Conservation (phyloP, 163 green algal species). For the Scenedesmus sp. region DNA sequence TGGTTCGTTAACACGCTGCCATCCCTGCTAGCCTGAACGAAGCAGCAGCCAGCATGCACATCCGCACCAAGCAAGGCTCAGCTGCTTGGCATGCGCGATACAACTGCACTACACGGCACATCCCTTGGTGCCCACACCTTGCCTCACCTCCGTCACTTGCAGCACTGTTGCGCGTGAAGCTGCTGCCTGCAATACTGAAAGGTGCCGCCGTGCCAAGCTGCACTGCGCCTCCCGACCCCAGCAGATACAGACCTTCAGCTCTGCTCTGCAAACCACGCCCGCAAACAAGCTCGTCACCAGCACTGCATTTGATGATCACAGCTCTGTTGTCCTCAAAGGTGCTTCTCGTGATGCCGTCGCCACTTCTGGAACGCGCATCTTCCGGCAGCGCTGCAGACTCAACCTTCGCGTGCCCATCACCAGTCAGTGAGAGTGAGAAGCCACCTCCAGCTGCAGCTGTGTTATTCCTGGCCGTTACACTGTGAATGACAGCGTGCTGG, state of each 20-base stretch:
- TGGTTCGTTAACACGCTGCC: too few relatives aligned
- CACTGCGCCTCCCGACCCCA: background rate
- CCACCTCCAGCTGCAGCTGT: background rate
- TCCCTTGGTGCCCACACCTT: background rate
- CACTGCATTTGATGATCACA: background rate
- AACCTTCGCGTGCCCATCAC: background rate
- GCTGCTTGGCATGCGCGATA: too few relatives aligned
- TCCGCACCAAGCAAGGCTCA: too few relatives aligned
- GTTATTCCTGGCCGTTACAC: background rate
- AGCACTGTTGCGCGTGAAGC: background rate
- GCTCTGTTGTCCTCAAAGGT: background rate
- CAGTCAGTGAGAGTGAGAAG: background rate
- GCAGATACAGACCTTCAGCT: background rate
- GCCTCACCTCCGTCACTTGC: background rate
- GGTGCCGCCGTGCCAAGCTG: background rate
- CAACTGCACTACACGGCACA: too few relatives aligned
- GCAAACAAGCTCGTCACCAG: background rate
- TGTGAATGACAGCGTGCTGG: background rate
- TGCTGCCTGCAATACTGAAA: background rate
- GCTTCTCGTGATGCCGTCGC: background rate
- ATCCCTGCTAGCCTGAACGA: too few relatives aligned
- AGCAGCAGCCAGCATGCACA: too few relatives aligned
- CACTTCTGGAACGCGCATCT: background rate
- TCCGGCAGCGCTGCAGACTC: background rate
- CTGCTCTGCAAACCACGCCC: background rate